Conservation (phyloP, 768 basidiomycete species). For the Fomitopsis serialis region DNA sequence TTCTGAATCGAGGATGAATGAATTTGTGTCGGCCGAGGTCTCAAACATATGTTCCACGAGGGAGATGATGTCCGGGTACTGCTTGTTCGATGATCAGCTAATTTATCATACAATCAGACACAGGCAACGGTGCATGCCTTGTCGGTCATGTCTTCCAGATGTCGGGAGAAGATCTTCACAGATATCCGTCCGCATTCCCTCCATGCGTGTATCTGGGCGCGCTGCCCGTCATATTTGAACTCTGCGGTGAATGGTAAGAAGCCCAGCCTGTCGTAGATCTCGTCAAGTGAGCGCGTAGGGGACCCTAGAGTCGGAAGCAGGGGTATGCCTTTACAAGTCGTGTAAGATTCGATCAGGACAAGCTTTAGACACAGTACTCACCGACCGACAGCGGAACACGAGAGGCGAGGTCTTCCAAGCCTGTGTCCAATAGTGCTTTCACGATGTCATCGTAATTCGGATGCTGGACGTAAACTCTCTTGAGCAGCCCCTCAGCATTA, state of each 20-base stretch:
- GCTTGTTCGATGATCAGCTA: conserved; percentile 6
- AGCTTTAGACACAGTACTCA: conserved; percentile 25
- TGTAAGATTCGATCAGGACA: neutral
- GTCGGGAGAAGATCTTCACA: conserved; percentile 78
- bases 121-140: conserved; percentile 43
- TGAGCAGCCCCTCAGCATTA: conserved; percentile 58
- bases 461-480: conserved; percentile 72
- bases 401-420: conserved; percentile 53
- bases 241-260: conserved; percentile 74
- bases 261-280: conserved; percentile 71
- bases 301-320: conserved; percentile 84
- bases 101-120: neutral
- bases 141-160: conserved; percentile 88
- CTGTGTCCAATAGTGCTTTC: conserved; percentile 50
- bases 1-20: conserved; percentile 83
- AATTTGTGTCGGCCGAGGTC: conserved; percentile 34
- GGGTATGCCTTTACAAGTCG: conserved; percentile 56
- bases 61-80: conserved; percentile 81
- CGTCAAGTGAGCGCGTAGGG: conserved; percentile 77
- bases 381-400: conserved; percentile 68
- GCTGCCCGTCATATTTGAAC: conserved; percentile 88
- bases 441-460: conserved; percentile 73
- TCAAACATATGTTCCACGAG: conserved; percentile 50
- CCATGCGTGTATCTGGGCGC: conserved; percentile 72
- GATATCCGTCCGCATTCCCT: conserved; percentile 22